Percentiles rank a stretch among this genome's conserved stretches.
Evolutionary conservation across 164 flowering plant species (phyloP).

Genomic region (Tinospora cordifolia): DNA sequence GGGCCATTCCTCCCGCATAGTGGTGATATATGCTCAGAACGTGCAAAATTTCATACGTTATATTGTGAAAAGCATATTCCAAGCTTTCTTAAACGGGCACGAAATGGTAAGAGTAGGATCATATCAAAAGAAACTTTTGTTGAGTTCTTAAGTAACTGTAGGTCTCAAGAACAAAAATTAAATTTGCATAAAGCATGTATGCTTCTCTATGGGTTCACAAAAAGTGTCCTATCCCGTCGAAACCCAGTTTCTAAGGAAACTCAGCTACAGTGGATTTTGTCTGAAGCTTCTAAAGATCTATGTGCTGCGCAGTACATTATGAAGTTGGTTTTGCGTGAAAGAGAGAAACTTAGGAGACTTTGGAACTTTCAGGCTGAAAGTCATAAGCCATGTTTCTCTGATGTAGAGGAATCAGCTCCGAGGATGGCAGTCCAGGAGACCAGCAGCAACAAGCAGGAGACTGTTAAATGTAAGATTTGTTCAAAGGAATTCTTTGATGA

Average conservation of each 20-base stretch:
- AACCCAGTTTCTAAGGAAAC: conserved; percentile 73
- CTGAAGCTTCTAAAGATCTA: conserved; percentile 76
- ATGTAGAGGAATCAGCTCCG: conserved; percentile 24
- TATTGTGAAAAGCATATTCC: conserved; percentile 93
- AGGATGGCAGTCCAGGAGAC: conserved; percentile 22
- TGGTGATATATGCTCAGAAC: conserved; percentile 45
- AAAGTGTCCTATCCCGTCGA: conserved; percentile 55
- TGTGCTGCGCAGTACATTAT: conserved; percentile 44
- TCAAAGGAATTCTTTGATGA: conserved; percentile 51
- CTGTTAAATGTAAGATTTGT: conserved; percentile 73
- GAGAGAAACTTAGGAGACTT: conserved; percentile 51
- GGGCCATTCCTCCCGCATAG: conserved; percentile 37
- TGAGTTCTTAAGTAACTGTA: conserved; percentile 56
- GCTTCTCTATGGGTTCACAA: conserved; percentile 68
- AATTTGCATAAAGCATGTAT: conserved; percentile 82
- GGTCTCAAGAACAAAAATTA: conserved; percentile 48
- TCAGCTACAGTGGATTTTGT: conserved; percentile 76
- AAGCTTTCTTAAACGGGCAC: conserved; percentile 87
- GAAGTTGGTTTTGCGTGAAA: conserved; percentile 68
- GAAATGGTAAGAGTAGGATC: conserved; percentile 85
- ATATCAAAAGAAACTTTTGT: conserved; percentile 75
- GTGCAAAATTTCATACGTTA: conserved; percentile 53
- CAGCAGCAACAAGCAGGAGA: conserved; percentile 18
- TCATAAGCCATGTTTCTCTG: conserved; percentile 20
- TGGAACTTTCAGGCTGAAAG: conserved; percentile 58